Evolutionary conservation across 129 eudicot species (phyloP).

Genomic region (Deinandra increscens): DNA sequence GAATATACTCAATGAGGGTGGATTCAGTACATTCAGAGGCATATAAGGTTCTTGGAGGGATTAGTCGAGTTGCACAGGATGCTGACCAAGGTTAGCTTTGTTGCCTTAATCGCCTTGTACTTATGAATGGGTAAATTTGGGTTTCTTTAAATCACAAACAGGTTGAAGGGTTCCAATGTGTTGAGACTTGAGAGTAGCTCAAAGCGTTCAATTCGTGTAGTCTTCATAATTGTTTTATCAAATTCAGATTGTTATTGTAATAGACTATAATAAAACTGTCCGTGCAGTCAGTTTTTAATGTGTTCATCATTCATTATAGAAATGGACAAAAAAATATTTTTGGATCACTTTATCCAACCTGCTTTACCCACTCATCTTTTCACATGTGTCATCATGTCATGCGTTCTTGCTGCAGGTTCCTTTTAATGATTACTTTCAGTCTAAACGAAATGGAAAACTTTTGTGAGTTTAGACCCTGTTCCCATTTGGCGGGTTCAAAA

Average conservation of each 20-base stretch:
- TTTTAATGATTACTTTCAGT: neutral
- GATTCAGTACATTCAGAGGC: conserved; percentile 94
- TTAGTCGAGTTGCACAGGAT: conserved; percentile 75
- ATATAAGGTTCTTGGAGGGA: conserved; percentile 86
- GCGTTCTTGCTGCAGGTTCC: neutral
- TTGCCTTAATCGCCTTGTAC: neutral
- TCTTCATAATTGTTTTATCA: neutral
- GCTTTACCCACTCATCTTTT: neutral
- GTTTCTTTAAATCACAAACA: neutral
- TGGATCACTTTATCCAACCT: neutral
- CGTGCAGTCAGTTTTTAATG: neutral
- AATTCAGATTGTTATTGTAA: neutral
- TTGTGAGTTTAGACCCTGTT: neutral
- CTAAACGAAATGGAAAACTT: neutral
- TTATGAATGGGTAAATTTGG: neutral
- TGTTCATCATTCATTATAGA: neutral
- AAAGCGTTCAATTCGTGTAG: neutral
- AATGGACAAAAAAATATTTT: neutral
- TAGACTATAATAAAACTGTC: neutral
- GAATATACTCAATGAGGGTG: conserved; percentile 93
- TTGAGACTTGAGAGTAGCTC: neutral
- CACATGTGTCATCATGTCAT: neutral
- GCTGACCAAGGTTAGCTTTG: conserved; percentile 53
- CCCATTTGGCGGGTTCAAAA: neutral
- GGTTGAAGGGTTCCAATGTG: neutral